Base-by-base conservation (phyloP, 164 flowering plant species). In the Nelumbo lutea region DNA sequence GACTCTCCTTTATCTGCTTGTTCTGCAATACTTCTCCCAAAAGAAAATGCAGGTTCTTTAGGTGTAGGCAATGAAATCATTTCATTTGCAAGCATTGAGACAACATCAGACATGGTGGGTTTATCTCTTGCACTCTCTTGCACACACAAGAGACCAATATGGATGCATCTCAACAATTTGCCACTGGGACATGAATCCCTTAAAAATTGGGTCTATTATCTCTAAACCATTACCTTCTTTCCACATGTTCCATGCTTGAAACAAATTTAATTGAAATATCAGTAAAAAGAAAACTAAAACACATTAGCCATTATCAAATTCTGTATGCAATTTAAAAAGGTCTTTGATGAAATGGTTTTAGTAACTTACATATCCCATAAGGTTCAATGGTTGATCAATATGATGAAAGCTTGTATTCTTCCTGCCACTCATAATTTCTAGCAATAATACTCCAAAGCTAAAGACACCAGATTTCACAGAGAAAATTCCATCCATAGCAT, bases 401-500 rank as follows among this genome's bases (percentile, higher is more conserved):
- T 71, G 71, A 41, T 71, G 15, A 40, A 45, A 50, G 9, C 70
- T 56, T 13, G 59, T 62, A 14, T 75, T 80, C 53, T 45, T 80
- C 27, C 27, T 27, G 27, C 27, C 27, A 27, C 27, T 27, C 27
- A 27, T 0, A 27, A 27, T 27, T 27, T 53, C 8, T 76, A 79
- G 59, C 52, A 79, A 46, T 13, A 80, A 43, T 8, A 80, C 72
- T 6, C 81, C 83, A 65, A 78, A 78, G 61, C 79, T 78, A 59
- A 69, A 76, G 3, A 76, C 70, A 61, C 78, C 81, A 27, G 27
- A 27, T 27, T 27, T 27, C 27, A 27, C 27, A 27, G 27, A 27
- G 27, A 27, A 27, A 27, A 27, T 27, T 27, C 27, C 27, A 27
- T 27, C 27, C 27, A 27, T 27, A 27, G 27, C 27, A 27, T 27